Percentiles rank a stretch among this genome's conserved stretches.
Evolutionary conservation across 371 early-diverging fungal species (phyloP).

Genomic region (Mucor sp.): DNA sequence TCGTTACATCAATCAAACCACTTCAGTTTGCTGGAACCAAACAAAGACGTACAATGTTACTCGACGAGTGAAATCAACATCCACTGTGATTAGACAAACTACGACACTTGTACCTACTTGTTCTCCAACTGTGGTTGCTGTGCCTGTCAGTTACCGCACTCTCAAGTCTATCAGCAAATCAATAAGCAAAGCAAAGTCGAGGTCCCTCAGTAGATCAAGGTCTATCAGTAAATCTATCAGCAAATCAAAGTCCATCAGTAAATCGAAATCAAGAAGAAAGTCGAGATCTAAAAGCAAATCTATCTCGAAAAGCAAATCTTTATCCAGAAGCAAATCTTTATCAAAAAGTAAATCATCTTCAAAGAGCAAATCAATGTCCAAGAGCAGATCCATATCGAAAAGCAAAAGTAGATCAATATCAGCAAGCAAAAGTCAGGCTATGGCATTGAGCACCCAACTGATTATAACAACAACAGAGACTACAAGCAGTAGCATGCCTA

Average conservation of each 20-base stretch:
- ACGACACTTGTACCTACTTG: constrained; percentile 16
- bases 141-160: constrained; percentile 14
- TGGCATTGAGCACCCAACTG: not conserved
- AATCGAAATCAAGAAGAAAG: not conserved
- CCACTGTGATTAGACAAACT: constrained; percentile 6
- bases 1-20: not conserved
- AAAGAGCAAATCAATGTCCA: not conserved
- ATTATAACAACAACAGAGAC: not conserved
- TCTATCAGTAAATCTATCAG: not conserved
- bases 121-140: constrained; percentile 19
- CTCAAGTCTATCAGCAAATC: constrained; percentile 7
- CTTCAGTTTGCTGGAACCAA: constrained; percentile 10
- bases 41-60: constrained; percentile 5
- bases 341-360: not conserved
- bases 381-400: not conserved
- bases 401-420: not conserved
- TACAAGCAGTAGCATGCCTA: not conserved
- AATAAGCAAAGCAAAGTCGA: not conserved
- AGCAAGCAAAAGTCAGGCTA: not conserved
- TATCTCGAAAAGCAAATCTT: not conserved
- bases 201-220: not conserved
- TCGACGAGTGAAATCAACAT: not conserved
- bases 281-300: not conserved
- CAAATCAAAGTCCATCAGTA: not conserved
- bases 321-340: not conserved